A percentile compares a stretch with the other conserved stretches of the same genome.
These are phyloP conservation scores for Diaporthe australafricana DNA, from an alignment of 2,329 filamentous ascomycete species.

Conservation along the genomic window DNA sequence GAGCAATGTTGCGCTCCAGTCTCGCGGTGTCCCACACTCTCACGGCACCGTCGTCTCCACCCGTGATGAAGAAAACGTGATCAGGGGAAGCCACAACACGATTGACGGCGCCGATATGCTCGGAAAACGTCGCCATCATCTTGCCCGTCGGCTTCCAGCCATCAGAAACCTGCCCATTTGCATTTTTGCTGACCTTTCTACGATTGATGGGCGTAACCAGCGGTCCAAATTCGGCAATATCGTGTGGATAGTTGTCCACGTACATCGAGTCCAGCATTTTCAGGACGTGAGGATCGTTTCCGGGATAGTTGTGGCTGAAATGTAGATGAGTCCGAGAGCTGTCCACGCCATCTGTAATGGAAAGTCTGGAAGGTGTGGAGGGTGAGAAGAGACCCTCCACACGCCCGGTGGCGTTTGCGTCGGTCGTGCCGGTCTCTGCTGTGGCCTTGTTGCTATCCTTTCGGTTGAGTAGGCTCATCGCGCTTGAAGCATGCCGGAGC, in stretches of 20 bases:
- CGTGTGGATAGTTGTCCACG: conserved; percentile 75
- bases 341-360: conserved; percentile 44
- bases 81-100: conserved; percentile 87
- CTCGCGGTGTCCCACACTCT: conserved; percentile 94
- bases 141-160: conserved; percentile 87
- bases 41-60: conserved; percentile 89
- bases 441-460: conserved; percentile 69
- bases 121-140: conserved; percentile 87
- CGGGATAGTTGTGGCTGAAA: conserved; percentile 84
- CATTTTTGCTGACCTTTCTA: conserved; percentile 61
- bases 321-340: conserved; percentile 60
- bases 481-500: conserved; percentile 70
- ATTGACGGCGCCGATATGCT: conserved; percentile 86
- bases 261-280: conserved; percentile 88
- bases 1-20: conserved; percentile 90
- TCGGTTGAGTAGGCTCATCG: conserved; percentile 68
- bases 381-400: conserved; percentile 68
- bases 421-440: conserved; percentile 69
- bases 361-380: conserved; percentile 45
- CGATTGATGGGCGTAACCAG: conserved; percentile 77
- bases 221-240: conserved; percentile 80
- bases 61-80: conserved; percentile 94
- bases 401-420: conserved; percentile 69
- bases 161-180: conserved; percentile 59
- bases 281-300: conserved; percentile 77